Conservation (phyloP, 495 filamentous ascomycete species). For the Annulohypoxylon maeteangense region DNA sequence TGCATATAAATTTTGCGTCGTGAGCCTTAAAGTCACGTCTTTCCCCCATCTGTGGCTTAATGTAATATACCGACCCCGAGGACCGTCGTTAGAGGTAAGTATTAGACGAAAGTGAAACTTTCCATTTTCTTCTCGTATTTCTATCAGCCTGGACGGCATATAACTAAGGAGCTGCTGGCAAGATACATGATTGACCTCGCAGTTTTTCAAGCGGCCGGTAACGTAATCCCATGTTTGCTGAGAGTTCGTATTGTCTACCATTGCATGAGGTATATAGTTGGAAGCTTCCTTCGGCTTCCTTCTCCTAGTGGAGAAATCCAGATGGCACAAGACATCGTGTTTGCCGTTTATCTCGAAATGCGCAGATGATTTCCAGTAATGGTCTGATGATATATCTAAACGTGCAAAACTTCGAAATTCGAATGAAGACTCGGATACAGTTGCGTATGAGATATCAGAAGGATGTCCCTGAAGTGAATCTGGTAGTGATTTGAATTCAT, state of each 20-base stretch:
- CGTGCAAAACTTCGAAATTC: neutral
- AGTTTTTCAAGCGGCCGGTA: constrained; percentile 4
- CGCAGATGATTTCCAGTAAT: neutral
- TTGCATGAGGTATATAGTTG: neutral
- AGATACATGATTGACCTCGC: neutral
- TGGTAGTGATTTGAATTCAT: neutral
- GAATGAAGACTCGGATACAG: neutral
- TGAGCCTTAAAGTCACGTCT: neutral
- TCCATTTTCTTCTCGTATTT: neutral
- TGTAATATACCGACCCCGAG: neutral
- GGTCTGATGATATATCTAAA: neutral
- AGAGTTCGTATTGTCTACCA: neutral
- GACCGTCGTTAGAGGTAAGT: neutral
- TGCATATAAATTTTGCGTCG: neutral
- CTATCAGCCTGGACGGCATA: neutral
- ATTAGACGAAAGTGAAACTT: neutral
- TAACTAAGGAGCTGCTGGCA: neutral
- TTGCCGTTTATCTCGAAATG: neutral
- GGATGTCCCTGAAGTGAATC: neutral
- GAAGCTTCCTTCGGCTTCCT: too few species aligned
- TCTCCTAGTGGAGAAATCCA: neutral
- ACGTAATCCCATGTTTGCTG: constrained; percentile 8
- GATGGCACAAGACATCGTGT: neutral
- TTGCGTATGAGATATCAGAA: neutral
- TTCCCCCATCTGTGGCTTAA: constrained; percentile 7